Evolutionary conservation across 441 rosid genomes (phyloP), one percentile per base, ranked within the genome.

Genomic region (Geranium incanum): DNA sequence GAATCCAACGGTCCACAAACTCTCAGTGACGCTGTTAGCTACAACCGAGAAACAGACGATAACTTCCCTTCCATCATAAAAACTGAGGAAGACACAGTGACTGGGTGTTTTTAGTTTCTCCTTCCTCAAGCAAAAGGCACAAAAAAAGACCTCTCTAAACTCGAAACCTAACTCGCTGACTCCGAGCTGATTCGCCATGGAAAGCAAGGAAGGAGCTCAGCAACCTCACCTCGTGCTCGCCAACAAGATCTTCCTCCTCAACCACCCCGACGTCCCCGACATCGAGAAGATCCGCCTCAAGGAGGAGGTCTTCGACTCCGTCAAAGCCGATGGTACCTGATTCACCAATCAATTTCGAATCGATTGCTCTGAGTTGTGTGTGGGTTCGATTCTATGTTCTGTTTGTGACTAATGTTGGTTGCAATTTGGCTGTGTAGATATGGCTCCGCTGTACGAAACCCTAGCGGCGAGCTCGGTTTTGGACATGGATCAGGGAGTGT

Each of bases 391-490:
- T 67, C 50, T 50, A 43, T 15, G 68, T 5, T 65, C 41, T 15
- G 6, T 3, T 70, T 12, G 33, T 9, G 4, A 37, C 15, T 6
- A 72, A 60, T 38, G 60, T 0, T 39, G 57, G 38, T 52, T 69
- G 15, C 62, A 55, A 55, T 55, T 55, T 3, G 62, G 16, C 57
- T 3, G n/a, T 71, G 83, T 68, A 95, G 99, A 84, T 79, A 91
- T 95, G 99, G 86, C 83, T 43, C 85, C 93, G n/a, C 87, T 89
- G 81, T 92, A 84, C 77, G 97, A 91, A 82, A 84, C 96, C 89
- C 90, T 92, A 81, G 83, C 77, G 59, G 83, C 83, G 5, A 85
- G 88, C 59, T 84, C 88, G 5, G 79, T 95, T 68, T 75, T 92
- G 75, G 96, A 89, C 19, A 75, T 83, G 81, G 89, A 95, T 84